Evolutionary conservation across 768 basidiomycete species (phyloP).

Genomic region (Termitomyces sp.): DNA sequence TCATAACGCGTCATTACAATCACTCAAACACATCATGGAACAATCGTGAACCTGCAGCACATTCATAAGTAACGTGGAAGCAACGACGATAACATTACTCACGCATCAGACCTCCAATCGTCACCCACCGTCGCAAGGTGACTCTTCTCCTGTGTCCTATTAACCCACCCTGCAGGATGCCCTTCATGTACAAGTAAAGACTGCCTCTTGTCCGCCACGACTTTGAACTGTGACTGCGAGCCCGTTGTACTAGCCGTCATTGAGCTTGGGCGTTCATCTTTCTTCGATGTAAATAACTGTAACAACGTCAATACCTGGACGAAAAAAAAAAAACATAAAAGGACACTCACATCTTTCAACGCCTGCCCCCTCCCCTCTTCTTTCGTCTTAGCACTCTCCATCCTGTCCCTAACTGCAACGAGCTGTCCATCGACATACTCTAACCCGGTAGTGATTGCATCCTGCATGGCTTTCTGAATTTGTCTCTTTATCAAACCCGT

Average conservation of each 20-base stretch:
- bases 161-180: constrained; percentile 69
- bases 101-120: constrained; percentile 43
- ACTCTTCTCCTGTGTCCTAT: constrained; percentile 43
- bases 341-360: constrained; percentile 48
- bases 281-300: constrained; percentile 57
- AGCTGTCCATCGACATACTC: constrained; percentile 90
- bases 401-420: constrained; percentile 75
- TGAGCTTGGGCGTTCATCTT: constrained; percentile 25
- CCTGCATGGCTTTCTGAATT: constrained; percentile 47
- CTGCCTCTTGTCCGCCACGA: constrained; percentile 66
- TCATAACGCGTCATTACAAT: neutral
- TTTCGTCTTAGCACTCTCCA: constrained; percentile 51
- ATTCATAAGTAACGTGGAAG: neutral
- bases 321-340: neutral
- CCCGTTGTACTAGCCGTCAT: constrained; percentile 15
- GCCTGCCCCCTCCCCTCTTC: constrained; percentile 37
- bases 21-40: neutral
- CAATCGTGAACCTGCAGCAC: neutral
- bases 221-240: constrained; percentile 65
- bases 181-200: constrained; percentile 62
- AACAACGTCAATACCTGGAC: constrained; percentile 4
- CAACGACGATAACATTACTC: neutral
- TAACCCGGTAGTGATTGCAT: constrained; percentile 72
- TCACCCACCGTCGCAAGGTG: constrained; percentile 23
- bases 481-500: constrained; percentile 80